Evolutionary conservation across 257 asterid genomes (phyloP).

Genomic region (Cordia subcordata): DNA sequence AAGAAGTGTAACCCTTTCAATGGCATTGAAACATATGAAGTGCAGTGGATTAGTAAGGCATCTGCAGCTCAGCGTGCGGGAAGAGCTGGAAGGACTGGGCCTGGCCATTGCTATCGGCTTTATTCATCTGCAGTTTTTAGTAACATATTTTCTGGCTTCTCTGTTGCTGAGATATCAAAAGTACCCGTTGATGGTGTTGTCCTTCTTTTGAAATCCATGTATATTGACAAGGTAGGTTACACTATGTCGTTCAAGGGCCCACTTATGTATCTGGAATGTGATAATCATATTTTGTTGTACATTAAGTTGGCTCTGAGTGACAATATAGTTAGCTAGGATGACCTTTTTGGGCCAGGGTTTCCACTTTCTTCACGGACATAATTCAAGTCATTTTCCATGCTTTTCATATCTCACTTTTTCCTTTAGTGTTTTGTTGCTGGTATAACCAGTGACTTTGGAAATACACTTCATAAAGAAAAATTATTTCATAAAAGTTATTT

Average conservation of each 20-base stretch:
- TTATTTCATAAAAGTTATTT: not conserved
- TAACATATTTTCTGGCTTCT: constrained; percentile 62
- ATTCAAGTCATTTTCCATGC: no score
- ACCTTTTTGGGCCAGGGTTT: no score
- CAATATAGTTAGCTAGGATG: no score
- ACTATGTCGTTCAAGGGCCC: not conserved
- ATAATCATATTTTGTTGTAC: no score
- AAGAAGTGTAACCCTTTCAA: constrained; percentile 70
- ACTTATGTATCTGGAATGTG: no score
- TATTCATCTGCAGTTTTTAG: constrained; percentile 85
- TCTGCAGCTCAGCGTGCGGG: constrained; percentile 97
- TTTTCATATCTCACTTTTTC: not conserved
- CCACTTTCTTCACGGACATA: no score
- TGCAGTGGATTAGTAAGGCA: constrained; percentile 97
- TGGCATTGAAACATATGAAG: constrained; percentile 80
- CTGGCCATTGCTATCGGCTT: constrained; percentile 94
- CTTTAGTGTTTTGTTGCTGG: no score
- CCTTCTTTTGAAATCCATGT: constrained; percentile 92
- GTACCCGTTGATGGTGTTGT: constrained; percentile 96
- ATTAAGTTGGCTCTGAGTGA: no score
- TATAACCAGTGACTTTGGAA: no score
- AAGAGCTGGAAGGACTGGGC: constrained; percentile 95
- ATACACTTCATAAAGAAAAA: no score
- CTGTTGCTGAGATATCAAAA: constrained; percentile 76
- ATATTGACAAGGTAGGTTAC: constrained; percentile 66